phyloP scores from a whole-genome alignment of 352 stramenopile species.

The Phytophthora foliorum region DNA sequence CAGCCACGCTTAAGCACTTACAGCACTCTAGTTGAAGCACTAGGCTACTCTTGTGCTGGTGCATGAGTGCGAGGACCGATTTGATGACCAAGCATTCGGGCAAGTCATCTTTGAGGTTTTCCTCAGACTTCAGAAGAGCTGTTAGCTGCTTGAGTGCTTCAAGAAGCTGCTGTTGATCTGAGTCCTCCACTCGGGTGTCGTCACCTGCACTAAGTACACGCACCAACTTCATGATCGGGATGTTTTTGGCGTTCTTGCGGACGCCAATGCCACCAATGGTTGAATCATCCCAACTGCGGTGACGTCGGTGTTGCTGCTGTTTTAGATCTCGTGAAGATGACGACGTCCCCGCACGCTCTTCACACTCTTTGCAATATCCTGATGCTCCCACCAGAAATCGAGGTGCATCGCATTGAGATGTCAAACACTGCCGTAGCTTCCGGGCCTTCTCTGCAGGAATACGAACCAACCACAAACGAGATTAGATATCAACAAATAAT shows the following conservation, averaged over 20 bases:
- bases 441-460: constrained; percentile 52
- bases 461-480: constrained; percentile 1
- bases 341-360: constrained; percentile 30
- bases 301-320: constrained; percentile 43
- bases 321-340: constrained; percentile 13
- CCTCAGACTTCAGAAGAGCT: constrained; percentile 60
- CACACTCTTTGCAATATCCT: constrained; percentile 73
- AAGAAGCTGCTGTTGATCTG: constrained; percentile 43
- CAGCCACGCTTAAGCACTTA: constrained; percentile 78
- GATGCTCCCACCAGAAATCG: constrained; percentile 66
- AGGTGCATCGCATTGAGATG: constrained; percentile 72
- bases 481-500: constrained; percentile 12
- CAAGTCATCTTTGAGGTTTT: constrained; percentile 80
- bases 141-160: constrained; percentile 56
- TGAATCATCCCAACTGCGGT: constrained; percentile 60
- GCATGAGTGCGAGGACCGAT: constrained; percentile 70
- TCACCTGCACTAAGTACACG: constrained; percentile 39
- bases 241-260: constrained; percentile 56
- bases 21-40: constrained; percentile 84
- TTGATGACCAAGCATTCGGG: constrained; percentile 73
- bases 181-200: constrained; percentile 21
- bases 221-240: constrained; percentile 51
- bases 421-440: constrained; percentile 66
- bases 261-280: constrained; percentile 28
- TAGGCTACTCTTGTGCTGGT: constrained; percentile 53